A percentile compares a stretch with the other conserved stretches of the same genome.
Evolutionary conservation across 495 filamentous ascomycete species (phyloP).

Genomic region (Elasticomyces elasticus): DNA sequence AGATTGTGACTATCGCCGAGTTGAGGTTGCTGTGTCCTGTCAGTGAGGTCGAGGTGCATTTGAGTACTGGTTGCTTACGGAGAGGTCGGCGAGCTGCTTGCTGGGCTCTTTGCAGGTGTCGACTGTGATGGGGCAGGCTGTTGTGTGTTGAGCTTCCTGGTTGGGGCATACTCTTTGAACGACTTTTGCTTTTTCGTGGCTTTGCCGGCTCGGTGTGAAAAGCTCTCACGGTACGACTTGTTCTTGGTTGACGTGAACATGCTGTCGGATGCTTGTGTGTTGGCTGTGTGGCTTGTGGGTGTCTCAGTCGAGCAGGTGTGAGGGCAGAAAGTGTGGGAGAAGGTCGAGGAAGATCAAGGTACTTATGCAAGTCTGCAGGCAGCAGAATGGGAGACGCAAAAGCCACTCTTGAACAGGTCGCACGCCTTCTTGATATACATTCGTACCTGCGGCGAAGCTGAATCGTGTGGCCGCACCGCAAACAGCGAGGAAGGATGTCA

Average conservation of each 20-base stretch:
- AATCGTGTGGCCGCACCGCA: not conserved
- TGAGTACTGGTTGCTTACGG: constrained; percentile 17
- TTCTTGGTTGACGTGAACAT: constrained; percentile 31
- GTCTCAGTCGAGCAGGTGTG: not conserved
- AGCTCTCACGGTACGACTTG: constrained; percentile 31
- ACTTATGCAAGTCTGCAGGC: constrained; percentile 2
- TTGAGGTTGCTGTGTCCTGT: constrained; percentile 41
- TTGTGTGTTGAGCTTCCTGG: constrained; percentile 14
- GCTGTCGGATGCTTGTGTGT: constrained; percentile 1
- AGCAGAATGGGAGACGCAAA: not conserved
- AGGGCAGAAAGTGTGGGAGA: not conserved
- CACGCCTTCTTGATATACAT: constrained; percentile 5
- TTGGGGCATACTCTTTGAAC: constrained; percentile 27
- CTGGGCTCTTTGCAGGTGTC: constrained; percentile 15
- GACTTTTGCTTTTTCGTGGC: constrained; percentile 31
- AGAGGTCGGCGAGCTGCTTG: constrained; percentile 18
- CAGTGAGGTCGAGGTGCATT: not conserved
- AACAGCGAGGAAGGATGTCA: constrained; percentile 1
- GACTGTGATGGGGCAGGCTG: constrained; percentile 6
- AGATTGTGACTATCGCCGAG: constrained; percentile 68
- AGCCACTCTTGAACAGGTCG: not conserved
- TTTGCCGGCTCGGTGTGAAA: constrained; percentile 32
- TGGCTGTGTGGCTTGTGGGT: not conserved
- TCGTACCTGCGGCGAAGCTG: not conserved
- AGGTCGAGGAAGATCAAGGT: not conserved